A percentile compares a stretch with the other conserved stretches of the same genome.
Conservation (phyloP, 2,329 filamentous ascomycete species). For the Chrysoporthe cubensis region DNA sequence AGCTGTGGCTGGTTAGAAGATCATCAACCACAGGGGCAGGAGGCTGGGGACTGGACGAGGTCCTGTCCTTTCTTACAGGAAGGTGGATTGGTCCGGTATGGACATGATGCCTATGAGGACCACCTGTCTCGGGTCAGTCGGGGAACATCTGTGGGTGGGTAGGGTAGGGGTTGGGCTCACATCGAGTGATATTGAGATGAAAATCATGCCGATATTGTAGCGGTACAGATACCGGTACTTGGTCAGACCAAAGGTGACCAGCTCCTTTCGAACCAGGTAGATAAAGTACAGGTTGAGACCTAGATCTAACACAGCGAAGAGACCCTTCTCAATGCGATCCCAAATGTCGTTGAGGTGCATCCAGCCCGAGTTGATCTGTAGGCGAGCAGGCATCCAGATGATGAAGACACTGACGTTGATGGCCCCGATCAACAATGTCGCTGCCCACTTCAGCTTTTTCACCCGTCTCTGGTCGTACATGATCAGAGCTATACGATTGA, state of each 20-base stretch:
- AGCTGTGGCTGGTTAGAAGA: conserved; percentile 33
- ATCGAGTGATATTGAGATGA: conserved; percentile 50
- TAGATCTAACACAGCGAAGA: conserved; percentile 50
- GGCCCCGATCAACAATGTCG: conserved; percentile 44
- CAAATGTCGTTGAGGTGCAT: conserved; percentile 50
- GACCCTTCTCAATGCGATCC: conserved; percentile 53
- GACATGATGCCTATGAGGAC: conserved; percentile 50
- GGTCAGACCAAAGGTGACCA: conserved; percentile 49
- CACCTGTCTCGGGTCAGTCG: conserved; percentile 28
- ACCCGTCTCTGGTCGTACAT: conserved; percentile 43
- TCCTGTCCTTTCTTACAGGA: conserved; percentile 38
- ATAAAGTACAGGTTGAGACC: conserved; percentile 53
- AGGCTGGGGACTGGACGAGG: background rate
- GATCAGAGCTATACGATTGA: conserved; percentile 52
- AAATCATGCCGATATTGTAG: conserved; percentile 51
- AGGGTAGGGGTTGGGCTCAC: conserved; percentile 26
- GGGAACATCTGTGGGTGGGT: background rate
- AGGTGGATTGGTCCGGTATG: conserved; percentile 43
- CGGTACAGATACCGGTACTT: conserved; percentile 50
- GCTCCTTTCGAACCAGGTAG: conserved; percentile 45
- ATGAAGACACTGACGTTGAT: conserved; percentile 54
- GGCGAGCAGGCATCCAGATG: conserved; percentile 55
- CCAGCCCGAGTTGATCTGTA: conserved; percentile 44
- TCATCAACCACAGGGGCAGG: background rate
- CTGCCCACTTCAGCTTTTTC: conserved; percentile 44